Conservation (phyloP, 148 eudicot species). For the Amaranthus palmeri region DNA sequence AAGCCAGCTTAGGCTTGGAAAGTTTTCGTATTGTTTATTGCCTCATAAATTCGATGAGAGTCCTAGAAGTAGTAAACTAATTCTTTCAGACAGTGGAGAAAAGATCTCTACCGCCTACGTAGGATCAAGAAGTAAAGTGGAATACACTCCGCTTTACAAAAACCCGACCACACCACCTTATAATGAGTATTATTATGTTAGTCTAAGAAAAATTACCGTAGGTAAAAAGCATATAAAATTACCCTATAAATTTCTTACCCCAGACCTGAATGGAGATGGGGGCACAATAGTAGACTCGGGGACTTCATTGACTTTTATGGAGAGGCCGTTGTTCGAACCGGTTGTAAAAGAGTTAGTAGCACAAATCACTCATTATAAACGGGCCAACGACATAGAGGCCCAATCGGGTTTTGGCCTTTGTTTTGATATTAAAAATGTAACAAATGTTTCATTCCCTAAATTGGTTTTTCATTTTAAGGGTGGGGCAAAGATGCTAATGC, state of each 20-base stretch:
- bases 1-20: slow-evolving; percentile 50
- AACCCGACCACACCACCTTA: slow-evolving; percentile 33
- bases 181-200: slow-evolving; percentile 55
- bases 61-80: slow-evolving; percentile 38
- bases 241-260: slow-evolving; percentile 37
- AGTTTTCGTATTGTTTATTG: slow-evolving; percentile 62
- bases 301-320: slow-evolving; percentile 65
- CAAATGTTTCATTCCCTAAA: slow-evolving; percentile 34
- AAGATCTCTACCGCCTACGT: background rate
- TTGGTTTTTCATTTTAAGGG: slow-evolving; percentile 55
- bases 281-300: slow-evolving; percentile 77
- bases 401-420: slow-evolving; percentile 52
- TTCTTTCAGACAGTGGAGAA: slow-evolving; percentile 24
- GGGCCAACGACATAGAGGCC: slow-evolving; percentile 43
- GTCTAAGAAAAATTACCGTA: slow-evolving; percentile 47
- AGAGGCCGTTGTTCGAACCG: slow-evolving; percentile 29
- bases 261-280: slow-evolving; percentile 44
- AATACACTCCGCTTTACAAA: slow-evolving; percentile 49
- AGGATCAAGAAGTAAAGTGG: slow-evolving; percentile 5
- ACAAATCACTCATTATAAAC: slow-evolving; percentile 43
- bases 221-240: slow-evolving; percentile 48
- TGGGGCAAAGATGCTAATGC: slow-evolving; percentile 57
- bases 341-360: slow-evolving; percentile 47
- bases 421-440: slow-evolving; percentile 25
- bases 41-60: slow-evolving; percentile 59